phyloP scores from a whole-genome alignment of 2,329 filamentous ascomycete genomes.

The Aureobasidium sp. region DNA sequence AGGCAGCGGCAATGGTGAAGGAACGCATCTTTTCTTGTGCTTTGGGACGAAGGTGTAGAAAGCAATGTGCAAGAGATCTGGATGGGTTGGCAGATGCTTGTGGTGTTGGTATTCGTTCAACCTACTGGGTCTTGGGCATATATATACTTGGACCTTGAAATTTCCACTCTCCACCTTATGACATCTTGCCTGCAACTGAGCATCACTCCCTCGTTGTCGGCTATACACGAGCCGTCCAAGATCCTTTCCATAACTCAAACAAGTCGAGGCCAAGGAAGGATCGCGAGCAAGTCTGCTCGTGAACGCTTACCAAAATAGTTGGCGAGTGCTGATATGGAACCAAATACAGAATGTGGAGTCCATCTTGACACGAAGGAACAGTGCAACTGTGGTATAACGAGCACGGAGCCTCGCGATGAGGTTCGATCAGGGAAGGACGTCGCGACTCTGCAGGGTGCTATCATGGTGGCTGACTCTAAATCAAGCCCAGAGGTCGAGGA shows the following conservation, averaged over 20 bases:
- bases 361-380: conserved; percentile 4
- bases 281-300: not conserved
- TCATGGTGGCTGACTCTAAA: conserved; percentile 7
- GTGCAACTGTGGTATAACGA: not conserved
- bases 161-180: not conserved
- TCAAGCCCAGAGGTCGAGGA: not conserved
- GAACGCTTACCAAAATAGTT: not conserved
- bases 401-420: not conserved
- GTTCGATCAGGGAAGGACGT: not conserved
- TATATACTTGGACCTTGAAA: conserved; percentile 1
- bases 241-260: not conserved
- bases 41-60: not conserved
- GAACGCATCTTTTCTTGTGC: conserved; percentile 8
- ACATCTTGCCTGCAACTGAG: conserved; percentile 1
- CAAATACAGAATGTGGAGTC: not conserved
- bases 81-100: not conserved
- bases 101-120: not conserved
- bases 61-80: not conserved
- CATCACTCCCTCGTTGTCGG: not conserved
- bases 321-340: not conserved
- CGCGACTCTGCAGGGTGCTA: not conserved
- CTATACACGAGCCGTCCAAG: not conserved
- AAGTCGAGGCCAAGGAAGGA: conserved; percentile 7
- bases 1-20: conserved; percentile 8
- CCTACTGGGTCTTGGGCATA: not conserved